Evolutionary conservation across 2,329 filamentous ascomycete species (phyloP), one percentile per base, ranked within the genome.

Genomic region (Talaromyces sp.): DNA sequence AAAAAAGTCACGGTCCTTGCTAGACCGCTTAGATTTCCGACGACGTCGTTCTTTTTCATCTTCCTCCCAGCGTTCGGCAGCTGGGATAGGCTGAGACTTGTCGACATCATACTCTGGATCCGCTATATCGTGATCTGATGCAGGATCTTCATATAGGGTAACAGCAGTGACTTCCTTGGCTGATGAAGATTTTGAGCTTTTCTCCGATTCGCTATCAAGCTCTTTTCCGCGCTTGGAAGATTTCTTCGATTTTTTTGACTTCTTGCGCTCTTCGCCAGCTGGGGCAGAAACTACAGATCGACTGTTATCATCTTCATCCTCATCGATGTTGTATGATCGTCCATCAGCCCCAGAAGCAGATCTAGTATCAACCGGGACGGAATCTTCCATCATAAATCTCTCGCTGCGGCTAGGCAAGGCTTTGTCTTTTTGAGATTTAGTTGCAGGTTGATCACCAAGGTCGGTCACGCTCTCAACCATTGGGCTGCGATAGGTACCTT

Each of bases 401-500:
- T 52, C 48, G 19, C 21, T 29, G 27, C 24, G 24, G 6, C 8
- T 29, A 19, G 48, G 48, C 48, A 52, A 17, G 27, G 48, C 19
- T 29, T 52, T 27, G 14, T 52, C 48, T 52, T n/a, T 9, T 5
- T 8, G 48, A 52, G 48, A 52, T n/a, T 26, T 17, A 11, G 4
- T 29, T 52, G 24, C 12, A 27, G 24, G 24, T 3, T 10, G 24
- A 19, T 61, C 56, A n/a, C 51, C 78, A 72, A 14, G 69, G 54
- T 58, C 69, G 60, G 50, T 56, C 61, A 65, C 76, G 3, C 78
- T 80, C 65, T 84, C 81, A 0, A 77, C 76, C 59, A 77, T 81
- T 6, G 85, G 80, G 17, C 75, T 74, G 58, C 76, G 74, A 65
- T 86, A 85, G 60, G 76, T 68, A n/a, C 67, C 69, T 56, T 82